phyloP scores from a whole-genome alignment of 495 filamentous ascomycete genomes.

The Trichocladium uniseriatum region DNA sequence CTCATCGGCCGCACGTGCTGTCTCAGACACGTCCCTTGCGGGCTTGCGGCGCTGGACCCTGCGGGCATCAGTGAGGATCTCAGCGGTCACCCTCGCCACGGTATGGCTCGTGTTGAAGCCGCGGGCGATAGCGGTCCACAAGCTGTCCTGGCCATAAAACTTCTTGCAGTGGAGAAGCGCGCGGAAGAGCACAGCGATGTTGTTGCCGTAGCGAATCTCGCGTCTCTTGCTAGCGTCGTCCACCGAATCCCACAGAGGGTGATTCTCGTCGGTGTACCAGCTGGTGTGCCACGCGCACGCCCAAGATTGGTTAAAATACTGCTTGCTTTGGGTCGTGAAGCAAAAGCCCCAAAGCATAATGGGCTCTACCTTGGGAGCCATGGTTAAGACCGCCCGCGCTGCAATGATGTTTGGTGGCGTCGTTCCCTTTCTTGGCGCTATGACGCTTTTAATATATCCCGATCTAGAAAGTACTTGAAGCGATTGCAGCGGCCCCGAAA shows the following conservation, averaged over 20 bases:
- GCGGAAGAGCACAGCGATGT: slow-evolving; percentile 19
- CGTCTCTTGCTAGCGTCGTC: slow-evolving; percentile 8
- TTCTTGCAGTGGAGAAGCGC: slow-evolving; percentile 6
- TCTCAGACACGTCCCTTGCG: slow-evolving; percentile 5
- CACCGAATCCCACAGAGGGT: slow-evolving; percentile 5
- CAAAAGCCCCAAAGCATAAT: slow-evolving; percentile 10
- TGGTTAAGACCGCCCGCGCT: not conserved
- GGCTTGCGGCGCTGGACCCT: slow-evolving; percentile 4
- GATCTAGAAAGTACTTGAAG: too few species aligned
- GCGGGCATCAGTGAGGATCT: slow-evolving; percentile 14
- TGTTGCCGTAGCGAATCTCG: slow-evolving; percentile 24
- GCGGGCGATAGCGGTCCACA: slow-evolving; percentile 14
- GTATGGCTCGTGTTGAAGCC: slow-evolving; percentile 10
- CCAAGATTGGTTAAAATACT: slow-evolving; percentile 9
- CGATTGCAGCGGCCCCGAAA: too few species aligned
- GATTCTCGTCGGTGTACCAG: slow-evolving; percentile 6
- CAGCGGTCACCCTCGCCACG: not conserved
- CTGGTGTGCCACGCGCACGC: slow-evolving; percentile 9
- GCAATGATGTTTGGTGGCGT: too few species aligned
- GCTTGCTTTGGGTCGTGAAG: not conserved
- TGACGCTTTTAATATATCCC: too few species aligned
- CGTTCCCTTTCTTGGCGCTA: too few species aligned
- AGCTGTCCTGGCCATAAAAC: slow-evolving; percentile 4
- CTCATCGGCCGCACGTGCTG: slow-evolving; percentile 15
- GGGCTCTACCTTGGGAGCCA: slow-evolving; percentile 3